phyloP scores from a whole-genome alignment of 148 eudicot genomes.

The Chenopodium quinoa region DNA sequence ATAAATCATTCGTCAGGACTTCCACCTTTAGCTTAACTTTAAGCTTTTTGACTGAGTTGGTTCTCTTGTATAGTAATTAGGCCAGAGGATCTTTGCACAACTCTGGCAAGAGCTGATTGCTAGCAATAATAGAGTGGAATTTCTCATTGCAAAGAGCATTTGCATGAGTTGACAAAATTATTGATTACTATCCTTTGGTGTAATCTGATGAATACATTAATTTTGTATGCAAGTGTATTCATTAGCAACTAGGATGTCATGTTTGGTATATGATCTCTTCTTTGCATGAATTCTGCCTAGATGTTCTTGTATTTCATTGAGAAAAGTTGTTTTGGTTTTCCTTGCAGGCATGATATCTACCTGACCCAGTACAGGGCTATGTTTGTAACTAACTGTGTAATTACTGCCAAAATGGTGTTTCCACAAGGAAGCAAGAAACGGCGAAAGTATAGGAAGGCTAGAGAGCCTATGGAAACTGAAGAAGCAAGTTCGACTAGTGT shows the following conservation, averaged over 20 bases:
- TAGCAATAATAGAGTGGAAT: no score
- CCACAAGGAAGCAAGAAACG: conserved; percentile 44
- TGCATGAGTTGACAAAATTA: neutral
- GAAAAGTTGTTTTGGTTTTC: neutral
- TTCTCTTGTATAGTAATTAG: no score
- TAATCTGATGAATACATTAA: neutral
- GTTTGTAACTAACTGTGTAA: conserved; percentile 71
- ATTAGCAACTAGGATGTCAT: neutral
- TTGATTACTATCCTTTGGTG: neutral
- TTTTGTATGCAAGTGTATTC: neutral
- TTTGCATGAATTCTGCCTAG: neutral
- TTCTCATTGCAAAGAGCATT: no score
- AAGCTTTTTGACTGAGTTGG: no score
- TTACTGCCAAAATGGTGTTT: conserved; percentile 38
- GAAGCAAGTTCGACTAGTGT: conserved; percentile 28
- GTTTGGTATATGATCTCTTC: neutral
- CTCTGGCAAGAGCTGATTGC: no score
- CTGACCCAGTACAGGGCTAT: conserved; percentile 78
- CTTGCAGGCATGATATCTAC: conserved; percentile 67
- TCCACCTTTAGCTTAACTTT: neutral
- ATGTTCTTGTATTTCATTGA: neutral
- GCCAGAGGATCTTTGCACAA: no score
- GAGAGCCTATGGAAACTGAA: conserved; percentile 15
- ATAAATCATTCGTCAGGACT: neutral
- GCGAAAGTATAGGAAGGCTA: conserved; percentile 44